Evolutionary conservation across 805 yeast genomes (phyloP), one percentile per base, ranked within the genome.

Genomic region (Candida sonorensis): DNA sequence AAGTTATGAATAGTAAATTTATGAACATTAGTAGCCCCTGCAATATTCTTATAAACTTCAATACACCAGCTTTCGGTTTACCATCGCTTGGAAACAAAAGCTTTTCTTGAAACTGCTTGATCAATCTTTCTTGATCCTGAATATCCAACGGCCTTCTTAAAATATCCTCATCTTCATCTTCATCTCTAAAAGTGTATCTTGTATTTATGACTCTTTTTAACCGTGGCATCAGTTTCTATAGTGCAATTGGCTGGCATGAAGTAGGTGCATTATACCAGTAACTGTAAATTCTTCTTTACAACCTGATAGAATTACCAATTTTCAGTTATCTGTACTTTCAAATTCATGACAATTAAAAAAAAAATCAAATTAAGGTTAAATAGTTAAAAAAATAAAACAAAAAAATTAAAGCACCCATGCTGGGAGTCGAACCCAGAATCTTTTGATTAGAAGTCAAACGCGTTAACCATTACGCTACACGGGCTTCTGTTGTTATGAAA

Each of bases 381-480:
- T n/a, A n/a, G n/a, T n/a, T n/a, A n/a, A n/a, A n/a, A n/a, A n/a
- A 19, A 19, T 8, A 19, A 19, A 19, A 10, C 9, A 22, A 22
- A 22, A 22, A 22, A 22, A 22, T 22, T 22, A 22, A 22, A 25
- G 23, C 33, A 30, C 58, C 55, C 58, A 50, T 46, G 55, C 55
- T 50, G 59, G 57, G 73, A 66, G 66, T 67, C 73, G 73, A 67
- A 67, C 73, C 68, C 72, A 67, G 65, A 66, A 66, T 67, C 72
- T 66, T 66, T 66, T 66, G 72, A 67, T 67, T 66, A 66, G 72
- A 67, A 66, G 70, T 67, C 72, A 67, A 66, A 66, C 68, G 73
- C 72, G 73, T 64, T 67, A 66, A 66, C 73, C 72, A 66, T 67
- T 67, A 65, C 72, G 73, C 73, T 64, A 67, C 71, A 59, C 64